Conservation (phyloP, 176 grass and related monocot species). For the Canna indica region DNA sequence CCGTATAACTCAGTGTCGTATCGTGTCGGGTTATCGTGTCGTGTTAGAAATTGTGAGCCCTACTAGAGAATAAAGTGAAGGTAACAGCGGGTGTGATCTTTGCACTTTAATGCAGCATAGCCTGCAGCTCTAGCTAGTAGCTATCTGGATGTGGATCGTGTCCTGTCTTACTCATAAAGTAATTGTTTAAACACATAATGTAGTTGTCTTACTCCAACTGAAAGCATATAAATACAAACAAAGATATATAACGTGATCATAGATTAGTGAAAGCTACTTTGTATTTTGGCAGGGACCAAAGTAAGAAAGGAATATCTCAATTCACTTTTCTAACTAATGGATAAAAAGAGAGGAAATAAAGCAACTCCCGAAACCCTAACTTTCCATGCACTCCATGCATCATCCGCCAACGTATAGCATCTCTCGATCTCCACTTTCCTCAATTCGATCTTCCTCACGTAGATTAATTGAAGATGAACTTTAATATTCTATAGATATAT, state of each 20-base stretch:
- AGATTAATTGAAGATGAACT: too few relatives aligned
- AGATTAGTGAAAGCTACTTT: background rate
- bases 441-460: background rate
- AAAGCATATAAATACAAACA: background rate
- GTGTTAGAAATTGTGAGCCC: too few relatives aligned
- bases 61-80: too few relatives aligned
- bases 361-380: conserved; percentile 1
- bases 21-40: too few relatives aligned
- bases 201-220: background rate
- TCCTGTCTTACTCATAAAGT: background rate
- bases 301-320: background rate
- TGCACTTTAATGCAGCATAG: too few relatives aligned
- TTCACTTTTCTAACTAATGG: background rate
- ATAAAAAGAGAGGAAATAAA: conserved; percentile 1
- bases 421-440: background rate
- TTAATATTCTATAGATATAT: background rate
- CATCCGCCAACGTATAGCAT: conserved; percentile 1
- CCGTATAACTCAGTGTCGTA: too few relatives aligned
- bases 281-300: background rate
- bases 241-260: background rate
- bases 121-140: too few relatives aligned
- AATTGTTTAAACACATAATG: background rate
- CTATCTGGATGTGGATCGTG: background rate
- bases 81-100: too few relatives aligned
- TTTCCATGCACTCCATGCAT: conserved; percentile 9